Evolutionary conservation across 331 rosid species (phyloP), one percentile per base, ranked within the genome.

Genomic region (Telfairia occidentalis): DNA sequence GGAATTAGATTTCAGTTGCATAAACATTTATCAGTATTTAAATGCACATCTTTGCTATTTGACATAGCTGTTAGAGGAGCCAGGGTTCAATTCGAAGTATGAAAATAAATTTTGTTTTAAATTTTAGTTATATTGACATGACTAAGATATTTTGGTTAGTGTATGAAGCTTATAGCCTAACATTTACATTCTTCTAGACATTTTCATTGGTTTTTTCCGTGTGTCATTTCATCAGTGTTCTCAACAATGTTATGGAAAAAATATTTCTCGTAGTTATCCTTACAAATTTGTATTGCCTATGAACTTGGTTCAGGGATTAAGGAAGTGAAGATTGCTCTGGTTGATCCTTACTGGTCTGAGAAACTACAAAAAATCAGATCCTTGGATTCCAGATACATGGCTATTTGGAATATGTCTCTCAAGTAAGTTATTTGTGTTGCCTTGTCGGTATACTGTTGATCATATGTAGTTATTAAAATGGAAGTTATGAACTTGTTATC

Each of bases 301-400:
- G 53, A 80, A 78, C 75, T 43, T 71, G 30, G 37, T 58, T 43
- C 71, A 87, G 91, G 87, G 48, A 60, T 81, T 45, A 88, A 85
- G 70, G 86, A 87, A 77, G 72, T 87, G 74, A 81, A 83, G 78
- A 63, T 87, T 71, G 82, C 52, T 46, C 78, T 81, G 76, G 82
- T 83, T 73, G 91, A 85, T 52, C 52, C 87, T 16, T 46, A 78
- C 55, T 87, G 89, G 91, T 48, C 83, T 16, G 43, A 83, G 75
- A 84, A 81, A 75, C 87, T 77, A 40, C 73, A 81, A 79, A 65
- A 50, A 29, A 87, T 87, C 61, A 74, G 67, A 74, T 77, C 82
- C 21, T 30, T 87, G 80, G 74, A 87, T 81, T 65, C 16, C 26
- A 85, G 46, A 79, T 87, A 87, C 78, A 16, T 19, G 80, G 81